Evolutionary conservation across 140 eudicot species (phyloP), one percentile per base, ranked within the genome.

Genomic region (Bidens hawaiensis): DNA sequence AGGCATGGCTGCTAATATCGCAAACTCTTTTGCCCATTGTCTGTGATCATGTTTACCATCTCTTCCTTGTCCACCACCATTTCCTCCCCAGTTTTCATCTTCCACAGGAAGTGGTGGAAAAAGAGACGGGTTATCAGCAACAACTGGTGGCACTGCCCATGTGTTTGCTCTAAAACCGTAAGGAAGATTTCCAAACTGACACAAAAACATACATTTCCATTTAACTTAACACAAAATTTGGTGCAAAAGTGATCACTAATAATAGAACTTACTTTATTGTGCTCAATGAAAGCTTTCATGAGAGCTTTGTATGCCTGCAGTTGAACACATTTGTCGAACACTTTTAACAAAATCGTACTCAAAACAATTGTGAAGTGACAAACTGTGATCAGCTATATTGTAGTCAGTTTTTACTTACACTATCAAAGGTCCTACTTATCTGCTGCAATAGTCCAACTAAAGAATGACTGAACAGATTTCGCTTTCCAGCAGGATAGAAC

Each of bases 31-130:
- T 26, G 87, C 89, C 97, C 97, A 90, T 24, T 70, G 77, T 65
- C 95, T 75, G 26, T 68, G n/a, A 65, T 90, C 95, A 60, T 86
- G 85, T 68, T 79, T 86, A 31, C 85, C 87, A 12, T 79, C 94
- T 70, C 87, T 38, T 53, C 95, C 95, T 66, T 83, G 95, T 16
- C 97, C 97, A 62, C 97, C 97, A 23, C 97, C 97, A 65, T 70
- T 81, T 75, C 97, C 97, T 48, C 93, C 97, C 97, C 95, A 90
- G 13, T 74, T 90, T 75, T 86, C 95, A 60, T 90, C 97, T 79
- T 90, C 97, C 42, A 76, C 75, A 1, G 97, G 97, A 86, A 90
- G 95, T 42, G 94, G 84, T 27, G 85, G 93, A 65, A 86, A 89
- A 62, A 62, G 70, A 19, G 94, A 81, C 7, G 89, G 97, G 38